Percentiles rank a stretch among this genome's conserved stretches.
These are phyloP conservation scores for Monilinia polystroma DNA, from an alignment of 2,329 filamentous ascomycete species.

Conservation along the genomic window DNA sequence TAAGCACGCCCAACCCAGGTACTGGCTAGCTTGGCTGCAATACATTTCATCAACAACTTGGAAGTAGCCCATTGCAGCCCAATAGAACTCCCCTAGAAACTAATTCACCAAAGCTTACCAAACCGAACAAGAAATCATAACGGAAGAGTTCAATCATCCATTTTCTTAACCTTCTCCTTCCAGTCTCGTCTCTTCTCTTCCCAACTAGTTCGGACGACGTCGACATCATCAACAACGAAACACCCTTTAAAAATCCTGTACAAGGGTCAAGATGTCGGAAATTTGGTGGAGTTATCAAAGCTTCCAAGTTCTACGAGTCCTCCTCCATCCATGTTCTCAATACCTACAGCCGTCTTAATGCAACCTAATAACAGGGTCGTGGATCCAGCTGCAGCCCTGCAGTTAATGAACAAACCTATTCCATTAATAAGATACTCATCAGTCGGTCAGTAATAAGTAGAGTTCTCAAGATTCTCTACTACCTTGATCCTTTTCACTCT, in stretches of 20 bases:
- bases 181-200: background rate
- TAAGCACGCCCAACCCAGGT: constrained; percentile 1
- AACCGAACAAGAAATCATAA: background rate
- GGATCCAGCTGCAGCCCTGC: constrained; percentile 20
- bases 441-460: background rate
- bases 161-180: background rate
- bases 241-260: background rate
- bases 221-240: background rate
- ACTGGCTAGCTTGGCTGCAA: too few relatives aligned
- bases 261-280: background rate
- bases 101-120: background rate
- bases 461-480: background rate
- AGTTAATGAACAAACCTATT: background rate
- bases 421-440: background rate
- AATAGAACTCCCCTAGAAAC: background rate
- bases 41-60: background rate
- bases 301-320: background rate
- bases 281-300: constrained; percentile 4
- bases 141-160: too few relatives aligned
- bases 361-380: background rate
- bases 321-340: constrained; percentile 2
- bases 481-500: background rate
- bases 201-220: background rate
- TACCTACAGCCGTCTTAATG: background rate
- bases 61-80: background rate